Evolutionary conservation across 805 yeast species (phyloP), one percentile per base, ranked within the genome.

Genomic region (Lipomyces lipofer): DNA sequence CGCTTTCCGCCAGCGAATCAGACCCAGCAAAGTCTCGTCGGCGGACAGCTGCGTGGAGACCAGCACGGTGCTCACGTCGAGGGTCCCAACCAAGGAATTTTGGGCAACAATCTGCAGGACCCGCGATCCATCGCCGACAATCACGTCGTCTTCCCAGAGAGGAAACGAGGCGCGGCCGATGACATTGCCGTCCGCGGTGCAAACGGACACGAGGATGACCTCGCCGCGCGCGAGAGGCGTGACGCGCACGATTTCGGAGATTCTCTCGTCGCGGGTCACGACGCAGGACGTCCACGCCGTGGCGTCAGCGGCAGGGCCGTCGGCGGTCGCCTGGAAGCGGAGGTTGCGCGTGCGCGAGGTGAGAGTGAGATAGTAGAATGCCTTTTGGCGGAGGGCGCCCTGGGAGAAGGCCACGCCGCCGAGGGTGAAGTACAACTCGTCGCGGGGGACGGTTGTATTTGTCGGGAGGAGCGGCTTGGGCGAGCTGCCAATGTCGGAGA

Each of bases 211-310:
- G 48, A 87, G 67, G 46, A 74, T 71, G 63, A 85, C 94, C 50
- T 61, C 73, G 24, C 39, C 72, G 40, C 73, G 69, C 17, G 78
- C 76, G 21, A 87, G 70, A 38, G 87, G 87, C 57, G 79, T 75
- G 13, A 88, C 74, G 64, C 81, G 81, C 43, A 89, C 78, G 32
- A 79, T 74, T 67, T 88, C 96, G 32, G 91, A 86, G 52, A 88
- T 74, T 12, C 75, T 74, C 70, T 89, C 96, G 38, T 80, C 84
- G 0, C 88, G 82, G 60, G 77, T 75, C 10, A 86, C 88, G 1
- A 92, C 82, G 8, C 86, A 78, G 63, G 89, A 86, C 6, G 69
- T 58, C 24, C 73, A 67, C 38, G 71, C 68, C 15, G 51, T 56
- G 21, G 22, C 32, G 8, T 51, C 46, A 6, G 38, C 48, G 8